Evolutionary conservation across 495 filamentous ascomycete species (phyloP).

Genomic region (Penicillium crystallinum): DNA sequence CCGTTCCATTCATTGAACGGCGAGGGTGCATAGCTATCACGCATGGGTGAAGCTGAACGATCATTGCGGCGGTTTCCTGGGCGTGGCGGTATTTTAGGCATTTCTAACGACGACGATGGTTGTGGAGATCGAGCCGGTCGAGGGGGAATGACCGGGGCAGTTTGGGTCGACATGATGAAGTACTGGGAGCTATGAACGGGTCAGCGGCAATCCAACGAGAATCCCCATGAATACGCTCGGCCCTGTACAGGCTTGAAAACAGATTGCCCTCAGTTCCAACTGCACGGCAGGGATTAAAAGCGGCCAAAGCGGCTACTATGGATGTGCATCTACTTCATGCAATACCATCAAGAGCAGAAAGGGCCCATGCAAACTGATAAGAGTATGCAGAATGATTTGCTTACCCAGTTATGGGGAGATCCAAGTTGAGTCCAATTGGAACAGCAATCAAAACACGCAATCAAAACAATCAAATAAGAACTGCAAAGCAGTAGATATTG

Average conservation of each 20-base stretch:
- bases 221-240: neutral
- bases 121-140: slow-evolving; percentile 49
- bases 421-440: slow-evolving; percentile 1
- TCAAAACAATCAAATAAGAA: slow-evolving; percentile 6
- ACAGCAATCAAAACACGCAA: neutral
- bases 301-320: neutral
- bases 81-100: slow-evolving; percentile 62
- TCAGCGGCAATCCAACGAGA: slow-evolving; percentile 15
- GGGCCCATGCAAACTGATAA: slow-evolving; percentile 17
- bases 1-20: slow-evolving; percentile 68
- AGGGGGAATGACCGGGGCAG: slow-evolving; percentile 42
- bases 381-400: slow-evolving; percentile 13
- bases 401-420: slow-evolving; percentile 17
- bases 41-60: slow-evolving; percentile 71
- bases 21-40: slow-evolving; percentile 75
- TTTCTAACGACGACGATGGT: slow-evolving; percentile 28
- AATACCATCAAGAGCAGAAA: neutral
- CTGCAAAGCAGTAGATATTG: slow-evolving; percentile 17
- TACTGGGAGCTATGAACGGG: slow-evolving; percentile 13
- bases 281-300: neutral
- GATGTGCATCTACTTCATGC: slow-evolving; percentile 1
- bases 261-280: neutral
- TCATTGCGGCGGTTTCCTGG: slow-evolving; percentile 61
- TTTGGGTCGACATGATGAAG: slow-evolving; percentile 43
- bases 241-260: neutral